phyloP scores from a whole-genome alignment of 495 filamentous ascomycete species.

The Trichoderma orchidacearum region DNA sequence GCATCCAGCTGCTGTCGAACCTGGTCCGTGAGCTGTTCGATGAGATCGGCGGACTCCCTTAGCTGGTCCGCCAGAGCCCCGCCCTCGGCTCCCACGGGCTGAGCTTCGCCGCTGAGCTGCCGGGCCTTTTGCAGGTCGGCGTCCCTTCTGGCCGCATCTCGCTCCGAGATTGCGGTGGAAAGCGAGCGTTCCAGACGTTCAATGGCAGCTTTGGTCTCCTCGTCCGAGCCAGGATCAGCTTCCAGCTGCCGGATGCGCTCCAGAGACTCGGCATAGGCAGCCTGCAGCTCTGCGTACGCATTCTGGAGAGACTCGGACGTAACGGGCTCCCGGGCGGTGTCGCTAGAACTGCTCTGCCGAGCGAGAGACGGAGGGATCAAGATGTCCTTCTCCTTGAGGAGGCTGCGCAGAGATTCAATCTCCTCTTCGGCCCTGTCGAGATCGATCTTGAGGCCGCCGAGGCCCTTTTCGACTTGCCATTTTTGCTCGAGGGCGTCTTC shows the following conservation, averaged over 20 bases:
- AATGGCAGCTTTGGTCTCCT: constrained; percentile 43
- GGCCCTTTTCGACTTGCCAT: constrained; percentile 88
- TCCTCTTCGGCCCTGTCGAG: constrained; percentile 92
- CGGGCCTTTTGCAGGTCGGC: constrained; percentile 43
- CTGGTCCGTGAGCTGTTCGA: constrained; percentile 61
- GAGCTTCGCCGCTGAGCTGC: constrained; percentile 48
- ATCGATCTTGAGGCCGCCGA: constrained; percentile 91
- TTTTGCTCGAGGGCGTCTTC: constrained; percentile 96
- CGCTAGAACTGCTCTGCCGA: constrained; percentile 24
- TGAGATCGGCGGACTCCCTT: constrained; percentile 53
- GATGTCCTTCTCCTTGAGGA: constrained; percentile 83
- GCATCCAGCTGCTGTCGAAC: constrained; percentile 64
- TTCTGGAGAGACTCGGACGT: constrained; percentile 64
- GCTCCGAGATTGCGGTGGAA: constrained; percentile 53
- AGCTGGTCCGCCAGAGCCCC: constrained; percentile 50
- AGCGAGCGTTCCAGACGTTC: constrained; percentile 50
- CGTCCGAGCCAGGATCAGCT: constrained; percentile 23
- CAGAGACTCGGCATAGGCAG: constrained; percentile 36
- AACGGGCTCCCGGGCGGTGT: constrained; percentile 13
- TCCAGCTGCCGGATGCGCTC: constrained; percentile 45
- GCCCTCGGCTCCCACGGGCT: constrained; percentile 46
- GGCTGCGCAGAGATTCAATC: constrained; percentile 60
- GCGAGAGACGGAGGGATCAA: constrained; percentile 43
- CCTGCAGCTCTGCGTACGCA: constrained; percentile 69
- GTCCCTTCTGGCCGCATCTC: constrained; percentile 31